Evolutionary conservation across 495 filamentous ascomycete species (phyloP), one percentile per base, ranked within the genome.

Genomic region (Daldinia grandis): DNA sequence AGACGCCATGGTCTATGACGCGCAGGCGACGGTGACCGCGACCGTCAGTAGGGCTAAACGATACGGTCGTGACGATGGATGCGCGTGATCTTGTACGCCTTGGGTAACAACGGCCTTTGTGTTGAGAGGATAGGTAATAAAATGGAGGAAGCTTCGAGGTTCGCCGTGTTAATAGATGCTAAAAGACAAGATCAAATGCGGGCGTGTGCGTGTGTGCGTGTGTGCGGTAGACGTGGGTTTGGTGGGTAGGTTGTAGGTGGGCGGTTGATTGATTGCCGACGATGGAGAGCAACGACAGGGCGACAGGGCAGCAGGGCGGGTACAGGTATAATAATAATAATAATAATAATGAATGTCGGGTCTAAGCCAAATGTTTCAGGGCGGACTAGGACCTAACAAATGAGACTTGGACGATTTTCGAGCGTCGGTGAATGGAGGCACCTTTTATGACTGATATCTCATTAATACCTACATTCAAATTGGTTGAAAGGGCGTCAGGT

Each of bases 1-100:
- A 55, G 75, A 77, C 68, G 75, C 74, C 75, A 77, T 77, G 27
- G 37, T 74, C 65, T 72, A 74, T 72, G 75, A 73, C 73, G 73
- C 75, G 72, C 74, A 63, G 66, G 72, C 66, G 66, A 73, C 65
- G 58, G 66, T 68, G 62, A 70, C 71, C 62, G 66, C 64, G 70
- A 62, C 70, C 66, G 70, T 68, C 63, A 38, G 64, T 49, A 60
- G 37, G 54, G 49, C 47, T 68, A 40, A 55, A 55, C 12, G 53
- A 63, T 63, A 35, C 57, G 66, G 66, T 73, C 17, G 57, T 44
- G 35, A 47, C 51, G 25, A 47, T 40, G 17, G 28, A 66, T 66
- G 66, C 66, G 66, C 61, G 62, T 62, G 42, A 60, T 42, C 38
- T 57, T 38, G 42, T 62, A 58, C 42, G 35, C 61, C 17, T 53